Conservation (phyloP, 176 grass and related monocot species). For the Cenchrus fungigraminus region DNA sequence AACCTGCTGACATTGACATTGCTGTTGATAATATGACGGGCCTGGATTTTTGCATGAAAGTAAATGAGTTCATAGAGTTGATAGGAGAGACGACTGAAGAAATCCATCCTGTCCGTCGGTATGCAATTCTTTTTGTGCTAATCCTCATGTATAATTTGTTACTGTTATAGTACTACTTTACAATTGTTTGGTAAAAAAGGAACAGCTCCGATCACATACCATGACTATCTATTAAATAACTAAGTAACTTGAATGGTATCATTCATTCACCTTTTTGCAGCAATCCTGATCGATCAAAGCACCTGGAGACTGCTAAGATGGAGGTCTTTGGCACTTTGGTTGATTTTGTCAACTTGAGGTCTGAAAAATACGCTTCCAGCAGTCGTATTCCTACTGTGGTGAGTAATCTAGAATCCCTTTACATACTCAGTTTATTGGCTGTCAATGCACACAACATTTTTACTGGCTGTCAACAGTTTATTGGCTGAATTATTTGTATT, state of each 20-base stretch:
- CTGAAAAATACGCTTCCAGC: constrained; percentile 84
- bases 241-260: not conserved
- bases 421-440: not conserved
- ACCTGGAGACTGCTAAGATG: constrained; percentile 93
- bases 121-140: constrained; percentile 32
- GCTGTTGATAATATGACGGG: constrained; percentile 91
- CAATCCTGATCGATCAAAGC: constrained; percentile 98
- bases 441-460: not conserved
- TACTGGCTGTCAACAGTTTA: too few species aligned
- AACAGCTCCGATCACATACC: not conserved
- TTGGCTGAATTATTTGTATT: not conserved
- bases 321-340: constrained; percentile 67
- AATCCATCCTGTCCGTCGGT: constrained; percentile 85
- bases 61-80: constrained; percentile 67
- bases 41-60: constrained; percentile 79
- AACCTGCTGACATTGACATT: constrained; percentile 92
- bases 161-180: not conserved
- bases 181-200: constrained; percentile 22
- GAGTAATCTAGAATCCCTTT: constrained; percentile 31
- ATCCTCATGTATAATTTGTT: not conserved
- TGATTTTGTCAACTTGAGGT: constrained; percentile 97
- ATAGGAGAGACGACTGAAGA: constrained; percentile 71
- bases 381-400: constrained; percentile 95
- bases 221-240: not conserved
- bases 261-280: constrained; percentile 55